These are phyloP conservation scores for Erodium chrysanthum DNA, from an alignment of 441 rosid genomes.

Conservation along the genomic window DNA sequence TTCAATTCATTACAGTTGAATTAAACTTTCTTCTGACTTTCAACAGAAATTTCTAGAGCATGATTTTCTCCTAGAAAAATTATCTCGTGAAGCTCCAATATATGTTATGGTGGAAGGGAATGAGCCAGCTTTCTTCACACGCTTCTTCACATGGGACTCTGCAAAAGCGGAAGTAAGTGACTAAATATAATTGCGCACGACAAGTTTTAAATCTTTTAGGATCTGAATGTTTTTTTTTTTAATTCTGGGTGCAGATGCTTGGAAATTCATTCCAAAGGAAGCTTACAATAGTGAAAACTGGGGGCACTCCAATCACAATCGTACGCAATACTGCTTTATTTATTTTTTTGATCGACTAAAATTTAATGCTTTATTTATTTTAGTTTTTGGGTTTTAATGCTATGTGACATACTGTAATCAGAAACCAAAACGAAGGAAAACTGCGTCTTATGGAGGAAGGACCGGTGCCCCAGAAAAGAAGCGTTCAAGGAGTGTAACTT, in stretches of 20 bases:
- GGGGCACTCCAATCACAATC: constrained; percentile 67
- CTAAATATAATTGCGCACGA: constrained; percentile 5
- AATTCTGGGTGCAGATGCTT: too few species aligned
- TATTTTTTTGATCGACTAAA: too few species aligned
- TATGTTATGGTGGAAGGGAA: constrained; percentile 74
- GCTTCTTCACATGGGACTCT: constrained; percentile 90
- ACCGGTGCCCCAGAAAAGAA: constrained; percentile 78
- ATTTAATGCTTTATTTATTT: too few species aligned
- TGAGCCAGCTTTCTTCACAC: constrained; percentile 88
- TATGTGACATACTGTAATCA: too few species aligned
- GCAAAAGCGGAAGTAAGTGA: constrained; percentile 52
- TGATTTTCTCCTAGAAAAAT: constrained; percentile 67
- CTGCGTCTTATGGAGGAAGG: constrained; percentile 74
- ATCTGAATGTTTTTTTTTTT: constrained; percentile 18
- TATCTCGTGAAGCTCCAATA: constrained; percentile 61
- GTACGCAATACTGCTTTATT: too few species aligned
- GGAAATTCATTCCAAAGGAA: constrained; percentile 93
- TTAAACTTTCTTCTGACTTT: background rate
- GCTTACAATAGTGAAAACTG: constrained; percentile 62
- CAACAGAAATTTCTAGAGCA: constrained; percentile 70
- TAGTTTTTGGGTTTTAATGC: too few species aligned
- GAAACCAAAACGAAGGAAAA: constrained; percentile 87
- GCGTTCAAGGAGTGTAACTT: constrained; percentile 94
- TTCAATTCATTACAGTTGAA: background rate
- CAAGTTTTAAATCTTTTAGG: constrained; percentile 9